Evolutionary conservation across 306 rosid genomes (phyloP), one percentile per base, ranked within the genome.

Genomic region (Quercus robur): DNA sequence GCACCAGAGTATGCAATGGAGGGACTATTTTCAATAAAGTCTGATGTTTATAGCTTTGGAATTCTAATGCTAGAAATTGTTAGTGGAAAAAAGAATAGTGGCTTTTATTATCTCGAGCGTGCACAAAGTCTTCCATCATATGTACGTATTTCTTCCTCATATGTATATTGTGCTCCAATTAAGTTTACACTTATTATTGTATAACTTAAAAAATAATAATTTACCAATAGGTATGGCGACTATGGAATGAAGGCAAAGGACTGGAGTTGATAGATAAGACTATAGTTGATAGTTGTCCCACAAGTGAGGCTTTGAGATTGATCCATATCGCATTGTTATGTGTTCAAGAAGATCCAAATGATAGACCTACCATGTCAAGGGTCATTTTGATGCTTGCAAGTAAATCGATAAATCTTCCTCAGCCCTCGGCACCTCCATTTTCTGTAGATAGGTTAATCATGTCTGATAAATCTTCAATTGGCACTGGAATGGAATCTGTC

Each of bases 21-120:
- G 44, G 9, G 9, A 26, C 12, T 30, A 3, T 84, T 76, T 10
- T 80, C 84, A 2, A 19, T 58, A 3, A 80, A 80, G 25, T 84
- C 77, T 0, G 77, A 80, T 28, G 84, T 84, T 56, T 84, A 71
- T 14, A 84, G 82, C 17, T 84, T 84, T 8, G 84, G 87, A 52
- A 74, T 81, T 19, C 8, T 80, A 38, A 10, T 84, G 14, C 55
- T 84, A 20, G 84, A 84, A 63, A 76, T 76, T 2, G 4, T 80
- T 9, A 76, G 19, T 3, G 78, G 84, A 35, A 71, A 18, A 20
- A 76, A 67, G 35, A 71, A 76, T 46, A 64, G 4, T 12, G 30
- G n/a, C 13, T n/a, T 56, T 38, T 21, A 3, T 25, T 6, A 57
- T 1, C 18, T 28, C 3, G 73, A 76, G 14, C 13, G 17, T 5